phyloP scores from a whole-genome alignment of 2,329 filamentous ascomycete species.

The Calonectria pteridis region DNA sequence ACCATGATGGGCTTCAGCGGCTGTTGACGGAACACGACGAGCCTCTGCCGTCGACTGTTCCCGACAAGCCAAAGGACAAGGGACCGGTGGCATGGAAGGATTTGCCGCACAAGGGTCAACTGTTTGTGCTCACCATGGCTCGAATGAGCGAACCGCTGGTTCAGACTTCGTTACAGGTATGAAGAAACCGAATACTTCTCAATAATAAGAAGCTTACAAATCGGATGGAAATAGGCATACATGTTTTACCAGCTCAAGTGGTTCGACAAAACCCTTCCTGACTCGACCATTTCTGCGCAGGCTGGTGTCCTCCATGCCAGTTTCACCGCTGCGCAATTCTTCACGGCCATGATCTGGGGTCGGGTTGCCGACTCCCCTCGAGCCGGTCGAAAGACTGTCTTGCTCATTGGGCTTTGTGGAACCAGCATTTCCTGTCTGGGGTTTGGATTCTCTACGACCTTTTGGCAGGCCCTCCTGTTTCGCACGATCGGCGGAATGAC shows the following conservation, averaged over 20 bases:
- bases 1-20: constrained; percentile 2
- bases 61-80: constrained; percentile 19
- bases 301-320: constrained; percentile 82
- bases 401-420: constrained; percentile 81
- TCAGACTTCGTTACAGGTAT: constrained; percentile 76
- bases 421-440: constrained; percentile 59
- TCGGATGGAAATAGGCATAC: constrained; percentile 68
- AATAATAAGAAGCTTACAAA: neutral
- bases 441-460: constrained; percentile 75
- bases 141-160: constrained; percentile 86
- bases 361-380: constrained; percentile 72
- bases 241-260: constrained; percentile 92
- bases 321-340: constrained; percentile 85
- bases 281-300: constrained; percentile 79
- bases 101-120: constrained; percentile 81
- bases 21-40: constrained; percentile 17
- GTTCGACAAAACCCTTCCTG: constrained; percentile 68
- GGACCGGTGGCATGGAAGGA: constrained; percentile 68
- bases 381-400: constrained; percentile 80
- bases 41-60: constrained; percentile 8
- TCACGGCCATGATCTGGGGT: constrained; percentile 88
- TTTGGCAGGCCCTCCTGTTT: constrained; percentile 80
- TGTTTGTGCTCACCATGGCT: constrained; percentile 81
- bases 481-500: constrained; percentile 79
- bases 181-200: neutral